Conservation (phyloP, 148 eudicot species). For the Nepenthes mirabilis region DNA sequence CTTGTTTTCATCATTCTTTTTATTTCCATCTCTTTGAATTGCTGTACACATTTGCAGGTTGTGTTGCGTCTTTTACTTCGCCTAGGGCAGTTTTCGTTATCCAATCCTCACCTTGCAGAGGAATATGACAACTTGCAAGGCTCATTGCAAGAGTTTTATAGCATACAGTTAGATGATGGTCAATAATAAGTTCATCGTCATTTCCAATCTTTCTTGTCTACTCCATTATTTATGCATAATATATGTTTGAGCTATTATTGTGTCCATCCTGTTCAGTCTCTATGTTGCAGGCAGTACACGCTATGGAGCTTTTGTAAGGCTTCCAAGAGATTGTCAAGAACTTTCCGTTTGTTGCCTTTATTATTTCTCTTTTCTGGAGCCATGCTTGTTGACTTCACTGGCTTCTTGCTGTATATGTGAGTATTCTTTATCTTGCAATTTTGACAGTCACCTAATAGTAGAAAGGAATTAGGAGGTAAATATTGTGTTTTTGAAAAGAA, state of each 20-base stretch:
- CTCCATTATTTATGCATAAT: background rate
- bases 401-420: constrained; percentile 81
- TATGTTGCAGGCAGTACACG: constrained; percentile 38
- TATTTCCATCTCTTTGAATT: constrained; percentile 2
- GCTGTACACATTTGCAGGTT: constrained; percentile 31
- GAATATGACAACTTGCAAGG: constrained; percentile 66
- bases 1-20: background rate
- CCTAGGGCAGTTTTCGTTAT: constrained; percentile 49
- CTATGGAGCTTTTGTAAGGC: constrained; percentile 70
- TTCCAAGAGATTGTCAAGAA: constrained; percentile 59
- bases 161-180: constrained; percentile 38
- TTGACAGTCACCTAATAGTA: background rate
- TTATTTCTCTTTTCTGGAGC: constrained; percentile 56
- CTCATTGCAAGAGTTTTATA: constrained; percentile 36
- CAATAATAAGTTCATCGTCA: constrained; percentile 4
- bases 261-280: background rate
- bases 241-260: background rate
- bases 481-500: too few relatives aligned
- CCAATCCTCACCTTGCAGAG: constrained; percentile 28
- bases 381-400: constrained; percentile 49
- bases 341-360: constrained; percentile 70
- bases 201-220: background rate
- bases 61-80: constrained; percentile 59
- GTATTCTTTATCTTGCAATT: constrained; percentile 14
- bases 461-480: background rate